A percentile compares a stretch with the other conserved stretches of the same genome.
These are phyloP conservation scores for Handroanthus guayacan DNA, from an alignment of 257 asterid genomes.

Conservation along the genomic window DNA sequence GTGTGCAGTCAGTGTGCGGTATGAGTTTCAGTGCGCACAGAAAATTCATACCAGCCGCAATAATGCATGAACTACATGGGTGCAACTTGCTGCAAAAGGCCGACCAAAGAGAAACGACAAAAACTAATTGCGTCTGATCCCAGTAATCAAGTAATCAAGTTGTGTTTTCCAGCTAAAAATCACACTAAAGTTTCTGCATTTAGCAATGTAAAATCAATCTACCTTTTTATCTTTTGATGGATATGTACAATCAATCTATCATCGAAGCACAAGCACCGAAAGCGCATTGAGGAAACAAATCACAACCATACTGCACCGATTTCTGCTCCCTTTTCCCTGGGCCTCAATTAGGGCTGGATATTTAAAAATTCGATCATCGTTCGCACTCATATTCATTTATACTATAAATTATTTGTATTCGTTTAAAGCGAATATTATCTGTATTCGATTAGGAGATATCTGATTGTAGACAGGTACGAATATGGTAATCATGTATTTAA, in stretches of 20 bases:
- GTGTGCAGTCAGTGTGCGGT: not conserved
- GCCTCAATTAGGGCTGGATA: no score
- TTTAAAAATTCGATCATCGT: no score
- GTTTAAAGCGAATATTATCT: no score
- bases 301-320: not conserved
- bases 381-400: no score
- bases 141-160: not conserved
- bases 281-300: not conserved
- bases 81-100: not conserved
- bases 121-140: not conserved
- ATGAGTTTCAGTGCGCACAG: no score
- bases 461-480: no score
- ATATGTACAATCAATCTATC: constrained; percentile 21
- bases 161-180: not conserved
- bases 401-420: no score
- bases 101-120: not conserved
- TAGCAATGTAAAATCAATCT: no score
- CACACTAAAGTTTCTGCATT: not conserved
- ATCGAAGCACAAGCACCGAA: constrained; percentile 14
- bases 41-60: not conserved
- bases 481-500: no score
- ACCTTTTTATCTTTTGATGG: no score
- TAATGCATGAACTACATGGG: not conserved
- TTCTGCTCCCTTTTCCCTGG: not conserved
- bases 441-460: no score